phyloP scores from a whole-genome alignment of 2,329 filamentous ascomycete species.

The Cladosporium sp. region DNA sequence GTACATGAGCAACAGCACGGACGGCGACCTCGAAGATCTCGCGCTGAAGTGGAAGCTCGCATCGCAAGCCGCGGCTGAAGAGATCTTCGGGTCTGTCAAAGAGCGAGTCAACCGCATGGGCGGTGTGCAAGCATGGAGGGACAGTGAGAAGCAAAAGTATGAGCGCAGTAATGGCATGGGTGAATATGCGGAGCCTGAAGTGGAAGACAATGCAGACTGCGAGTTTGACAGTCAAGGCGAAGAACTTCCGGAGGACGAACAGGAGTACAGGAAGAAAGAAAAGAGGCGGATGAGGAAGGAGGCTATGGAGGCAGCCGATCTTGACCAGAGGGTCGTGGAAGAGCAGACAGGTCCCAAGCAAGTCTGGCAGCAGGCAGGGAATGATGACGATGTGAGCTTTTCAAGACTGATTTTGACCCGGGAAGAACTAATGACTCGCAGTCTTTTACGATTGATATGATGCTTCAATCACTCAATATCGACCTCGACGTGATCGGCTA shows the following conservation, averaged over 20 bases:
- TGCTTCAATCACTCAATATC: slow-evolving; percentile 63
- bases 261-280: slow-evolving; percentile 44
- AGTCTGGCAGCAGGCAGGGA: slow-evolving; percentile 30
- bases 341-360: slow-evolving; percentile 32
- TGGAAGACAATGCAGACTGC: slow-evolving; percentile 34
- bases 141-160: slow-evolving; percentile 33
- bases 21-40: slow-evolving; percentile 54
- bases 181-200: slow-evolving; percentile 31
- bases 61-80: slow-evolving; percentile 61
- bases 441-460: slow-evolving; percentile 67
- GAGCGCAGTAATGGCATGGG: slow-evolving; percentile 26
- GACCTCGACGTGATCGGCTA: slow-evolving; percentile 61
- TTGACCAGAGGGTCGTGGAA: slow-evolving; percentile 29
- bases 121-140: slow-evolving; percentile 51
- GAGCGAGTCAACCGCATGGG: slow-evolving; percentile 61
- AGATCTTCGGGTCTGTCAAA: slow-evolving; percentile 58
- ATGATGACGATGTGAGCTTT: slow-evolving; percentile 39
- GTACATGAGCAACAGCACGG: slow-evolving; percentile 44
- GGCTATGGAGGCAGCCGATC: slow-evolving; percentile 36
- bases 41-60: slow-evolving; percentile 59
- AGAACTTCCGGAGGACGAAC: slow-evolving; percentile 35
- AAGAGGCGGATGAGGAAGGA: slow-evolving; percentile 48
- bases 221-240: slow-evolving; percentile 32
- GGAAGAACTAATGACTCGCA: slow-evolving; percentile 28
- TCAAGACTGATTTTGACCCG: background rate